Conservation (phyloP, 306 rosid genomes). For the Quillaja saponaria region DNA sequence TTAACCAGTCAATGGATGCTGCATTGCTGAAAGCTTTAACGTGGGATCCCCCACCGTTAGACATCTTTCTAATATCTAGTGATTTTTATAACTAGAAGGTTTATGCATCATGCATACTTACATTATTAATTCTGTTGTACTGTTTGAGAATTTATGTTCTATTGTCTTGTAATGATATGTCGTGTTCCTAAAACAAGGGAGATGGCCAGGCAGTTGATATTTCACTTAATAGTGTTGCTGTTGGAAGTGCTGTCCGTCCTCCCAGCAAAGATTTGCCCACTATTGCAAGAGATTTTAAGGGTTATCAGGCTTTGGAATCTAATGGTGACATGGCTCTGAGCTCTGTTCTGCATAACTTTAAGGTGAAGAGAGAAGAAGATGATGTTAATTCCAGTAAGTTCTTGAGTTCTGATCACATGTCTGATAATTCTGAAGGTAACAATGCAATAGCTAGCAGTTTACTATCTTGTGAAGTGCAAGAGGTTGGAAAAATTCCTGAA, state of each 20-base stretch:
- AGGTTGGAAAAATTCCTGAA: conserved; percentile 45
- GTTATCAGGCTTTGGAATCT: conserved; percentile 46
- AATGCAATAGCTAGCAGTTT: conserved; percentile 40
- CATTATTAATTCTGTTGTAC: conserved; percentile 18
- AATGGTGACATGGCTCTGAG: conserved; percentile 35
- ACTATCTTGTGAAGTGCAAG: conserved; percentile 47
- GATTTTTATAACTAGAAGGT: conserved; percentile 7
- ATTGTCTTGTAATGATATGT: conserved; percentile 41
- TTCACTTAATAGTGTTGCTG: conserved; percentile 38
- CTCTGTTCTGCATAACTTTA: conserved; percentile 42
- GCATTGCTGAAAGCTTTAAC: conserved; percentile 8
- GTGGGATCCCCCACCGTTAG: not conserved
- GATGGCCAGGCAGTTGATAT: conserved; percentile 37
- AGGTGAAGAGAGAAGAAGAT: conserved; percentile 52
- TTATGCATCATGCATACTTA: conserved; percentile 10
- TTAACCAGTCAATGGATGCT: not conserved
- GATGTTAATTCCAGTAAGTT: conserved; percentile 48
- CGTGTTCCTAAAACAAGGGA: conserved; percentile 56
- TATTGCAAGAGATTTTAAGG: conserved; percentile 43
- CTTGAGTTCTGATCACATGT: conserved; percentile 42
- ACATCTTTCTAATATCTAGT: conserved; percentile 2
- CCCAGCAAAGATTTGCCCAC: conserved; percentile 39
- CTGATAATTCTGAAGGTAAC: conserved; percentile 45
- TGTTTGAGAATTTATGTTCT: conserved; percentile 30
- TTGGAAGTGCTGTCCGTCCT: conserved; percentile 41